A percentile compares a stretch with the other conserved stretches of the same genome.
Evolutionary conservation across 345 rosid species (phyloP).

Genomic region (Rhizophora mangle): DNA sequence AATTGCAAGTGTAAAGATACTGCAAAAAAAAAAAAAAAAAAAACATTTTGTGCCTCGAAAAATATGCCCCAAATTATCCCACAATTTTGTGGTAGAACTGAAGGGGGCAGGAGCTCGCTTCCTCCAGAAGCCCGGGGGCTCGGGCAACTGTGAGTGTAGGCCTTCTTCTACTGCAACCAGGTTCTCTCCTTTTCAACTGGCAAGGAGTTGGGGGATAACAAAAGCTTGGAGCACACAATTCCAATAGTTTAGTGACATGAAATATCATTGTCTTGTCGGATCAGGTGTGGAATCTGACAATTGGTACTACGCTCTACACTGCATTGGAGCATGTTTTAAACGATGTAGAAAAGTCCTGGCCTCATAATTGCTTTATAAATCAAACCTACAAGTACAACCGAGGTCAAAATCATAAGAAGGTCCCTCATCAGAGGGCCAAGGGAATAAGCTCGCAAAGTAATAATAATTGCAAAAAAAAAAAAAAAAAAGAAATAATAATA

Average conservation of each 20-base stretch:
- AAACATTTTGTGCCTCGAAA: too few relatives aligned
- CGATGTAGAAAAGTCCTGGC: background rate
- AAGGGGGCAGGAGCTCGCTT: too few relatives aligned
- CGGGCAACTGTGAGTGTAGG: background rate
- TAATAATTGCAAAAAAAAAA: too few relatives aligned
- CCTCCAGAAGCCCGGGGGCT: too few relatives aligned
- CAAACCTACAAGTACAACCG: background rate
- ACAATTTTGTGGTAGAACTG: too few relatives aligned
- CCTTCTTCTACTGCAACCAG: background rate
- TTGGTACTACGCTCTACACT: constrained; percentile 14
- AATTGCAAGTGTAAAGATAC: too few relatives aligned
- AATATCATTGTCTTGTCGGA: constrained; percentile 6
- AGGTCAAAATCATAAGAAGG: background rate
- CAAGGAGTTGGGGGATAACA: constrained; percentile 19
- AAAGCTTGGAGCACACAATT: constrained; percentile 14
- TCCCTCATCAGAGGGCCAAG: too few relatives aligned
- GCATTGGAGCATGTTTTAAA: constrained; percentile 23
- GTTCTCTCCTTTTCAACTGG: background rate
- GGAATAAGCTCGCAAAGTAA: too few relatives aligned
- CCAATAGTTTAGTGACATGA: constrained; percentile 21
- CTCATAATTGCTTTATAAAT: constrained; percentile 3
- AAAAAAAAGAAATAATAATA: too few relatives aligned
- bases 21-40: too few relatives aligned
- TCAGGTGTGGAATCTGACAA: constrained; percentile 3
- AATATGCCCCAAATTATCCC: too few relatives aligned